phyloP scores from a whole-genome alignment of 345 rosid genomes.

The Ceriops tagal region DNA sequence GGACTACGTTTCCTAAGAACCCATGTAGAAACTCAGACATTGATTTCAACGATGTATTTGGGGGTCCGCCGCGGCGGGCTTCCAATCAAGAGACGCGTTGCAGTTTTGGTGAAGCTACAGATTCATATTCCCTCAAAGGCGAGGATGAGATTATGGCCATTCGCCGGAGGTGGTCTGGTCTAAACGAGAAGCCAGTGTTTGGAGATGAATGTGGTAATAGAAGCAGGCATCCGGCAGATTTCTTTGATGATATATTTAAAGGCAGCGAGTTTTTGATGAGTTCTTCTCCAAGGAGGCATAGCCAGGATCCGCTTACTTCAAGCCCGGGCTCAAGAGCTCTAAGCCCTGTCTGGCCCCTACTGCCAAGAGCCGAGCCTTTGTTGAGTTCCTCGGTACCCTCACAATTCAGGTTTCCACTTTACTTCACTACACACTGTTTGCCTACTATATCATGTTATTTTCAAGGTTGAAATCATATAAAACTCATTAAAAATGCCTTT shows the following conservation, averaged over 20 bases:
- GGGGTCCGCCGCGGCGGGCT: slow-evolving; percentile 74
- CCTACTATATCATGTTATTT: background rate
- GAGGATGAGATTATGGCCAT: slow-evolving; percentile 19
- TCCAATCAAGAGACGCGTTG: slow-evolving; percentile 40
- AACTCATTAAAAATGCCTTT: background rate
- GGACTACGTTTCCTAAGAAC: slow-evolving; percentile 14
- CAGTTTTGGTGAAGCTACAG: slow-evolving; percentile 42
- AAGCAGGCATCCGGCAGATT: slow-evolving; percentile 44
- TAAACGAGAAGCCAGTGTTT: slow-evolving; percentile 67
- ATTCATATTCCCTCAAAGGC: slow-evolving; percentile 16
- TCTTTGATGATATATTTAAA: slow-evolving; percentile 73
- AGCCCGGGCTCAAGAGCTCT: slow-evolving; percentile 51
- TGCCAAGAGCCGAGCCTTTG: slow-evolving; percentile 48
- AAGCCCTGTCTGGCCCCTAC: slow-evolving; percentile 54
- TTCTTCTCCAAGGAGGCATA: slow-evolving; percentile 48
- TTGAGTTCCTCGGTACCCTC: slow-evolving; percentile 43
- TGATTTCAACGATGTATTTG: slow-evolving; percentile 78
- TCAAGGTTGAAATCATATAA: background rate
- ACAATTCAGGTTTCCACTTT: slow-evolving; percentile 59
- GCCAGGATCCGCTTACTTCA: slow-evolving; percentile 38
- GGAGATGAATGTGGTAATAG: slow-evolving; percentile 52
- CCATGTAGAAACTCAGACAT: slow-evolving; percentile 40
- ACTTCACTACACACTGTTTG: background rate
- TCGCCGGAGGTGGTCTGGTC: slow-evolving; percentile 37
- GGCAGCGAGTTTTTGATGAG: slow-evolving; percentile 41